Evolutionary conservation across 2,329 filamentous ascomycete genomes (phyloP), one percentile per base, ranked within the genome.

Genomic region (Pyrenochaeta sp.): DNA sequence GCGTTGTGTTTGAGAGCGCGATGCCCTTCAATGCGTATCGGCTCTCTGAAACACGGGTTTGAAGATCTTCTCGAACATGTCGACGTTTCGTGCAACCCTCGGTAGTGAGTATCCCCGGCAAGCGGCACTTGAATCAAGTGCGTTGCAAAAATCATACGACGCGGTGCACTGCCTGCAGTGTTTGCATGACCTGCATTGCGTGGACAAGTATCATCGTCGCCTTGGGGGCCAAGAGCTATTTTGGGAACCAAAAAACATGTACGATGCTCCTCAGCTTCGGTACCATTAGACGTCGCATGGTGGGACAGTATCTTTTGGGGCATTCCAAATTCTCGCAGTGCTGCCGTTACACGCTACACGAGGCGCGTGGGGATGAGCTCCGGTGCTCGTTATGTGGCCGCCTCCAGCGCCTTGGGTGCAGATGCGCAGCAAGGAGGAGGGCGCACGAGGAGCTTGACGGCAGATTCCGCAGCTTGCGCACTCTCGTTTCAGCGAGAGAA

Each of bases 21-120:
- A 40, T 45, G 37, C 35, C 29, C 44, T 29, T 50, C 44, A 53
- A 62, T 58, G 54, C 59, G 40, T 42, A 32, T 40, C 42, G 37
- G 45, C 44, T 27, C 21, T 36, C 44, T 64, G 61, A 63, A 64
- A 64, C 61, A 39, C 31, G 17, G 39, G 56, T 61, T 54, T 61
- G 61, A 62, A 56, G 43, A 53, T 58, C 47, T 58, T 39, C 54
- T 64, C 57, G 47, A 64, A 58, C 46, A 50, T 60, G 55, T 63
- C 59, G 61, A 52, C 41, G 62, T 66, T 66, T 67, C 56, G 59
- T 60, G 63, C 49, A 56, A 67, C 54, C 21, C 42, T 59, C 58
- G 55, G 55, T 50, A 58, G 21, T 30, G 18, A n/a, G 12, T 27
- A 30, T 45, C 42, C 60, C 56, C 36, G 53, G 58, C n/a, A 49